phyloP scores from a whole-genome alignment of 352 stramenopile genomes.

The Phytopythium mirpurense region DNA sequence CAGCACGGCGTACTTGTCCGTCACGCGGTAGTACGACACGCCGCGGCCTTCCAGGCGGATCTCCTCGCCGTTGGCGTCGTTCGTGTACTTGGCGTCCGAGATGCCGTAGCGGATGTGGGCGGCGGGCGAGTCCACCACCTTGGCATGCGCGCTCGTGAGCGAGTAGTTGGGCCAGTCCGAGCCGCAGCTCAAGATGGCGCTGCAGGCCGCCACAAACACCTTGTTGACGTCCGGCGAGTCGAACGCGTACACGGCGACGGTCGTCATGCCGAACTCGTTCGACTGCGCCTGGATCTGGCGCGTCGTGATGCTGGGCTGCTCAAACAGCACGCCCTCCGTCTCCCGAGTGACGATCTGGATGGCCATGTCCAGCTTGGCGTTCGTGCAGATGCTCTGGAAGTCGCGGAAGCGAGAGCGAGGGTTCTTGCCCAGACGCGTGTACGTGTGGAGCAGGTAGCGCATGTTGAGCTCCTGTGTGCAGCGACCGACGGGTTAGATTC shows the following conservation, averaged over 20 bases:
- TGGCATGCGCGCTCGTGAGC: constrained; percentile 3
- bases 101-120: constrained; percentile 9
- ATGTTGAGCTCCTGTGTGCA: constrained; percentile 25
- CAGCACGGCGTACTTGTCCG: constrained; percentile 1
- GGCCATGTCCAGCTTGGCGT: constrained; percentile 30
- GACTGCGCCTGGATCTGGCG: constrained; percentile 19
- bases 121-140: constrained; percentile 2
- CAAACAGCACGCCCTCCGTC: constrained; percentile 21
- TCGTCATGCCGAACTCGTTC: constrained; percentile 17
- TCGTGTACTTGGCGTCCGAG: constrained; percentile 2
- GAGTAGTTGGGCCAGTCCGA: constrained; percentile 9
- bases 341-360: constrained; percentile 32
- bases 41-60: constrained; percentile 8
- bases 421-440: constrained; percentile 26
- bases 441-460: constrained; percentile 35
- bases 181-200: constrained; percentile 4
- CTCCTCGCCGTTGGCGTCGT: constrained; percentile 1
- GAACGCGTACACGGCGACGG: constrained; percentile 13
- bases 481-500: too few relatives aligned
- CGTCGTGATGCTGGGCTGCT: constrained; percentile 25
- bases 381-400: constrained; percentile 17
- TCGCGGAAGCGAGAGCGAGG: constrained; percentile 24
- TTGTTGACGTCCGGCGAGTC: constrained; percentile 10
- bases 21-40: constrained; percentile 11
- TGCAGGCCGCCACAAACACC: constrained; percentile 8